phyloP scores from a whole-genome alignment of 352 stramenopile species.

The Phytopythium kandeliae region DNA sequence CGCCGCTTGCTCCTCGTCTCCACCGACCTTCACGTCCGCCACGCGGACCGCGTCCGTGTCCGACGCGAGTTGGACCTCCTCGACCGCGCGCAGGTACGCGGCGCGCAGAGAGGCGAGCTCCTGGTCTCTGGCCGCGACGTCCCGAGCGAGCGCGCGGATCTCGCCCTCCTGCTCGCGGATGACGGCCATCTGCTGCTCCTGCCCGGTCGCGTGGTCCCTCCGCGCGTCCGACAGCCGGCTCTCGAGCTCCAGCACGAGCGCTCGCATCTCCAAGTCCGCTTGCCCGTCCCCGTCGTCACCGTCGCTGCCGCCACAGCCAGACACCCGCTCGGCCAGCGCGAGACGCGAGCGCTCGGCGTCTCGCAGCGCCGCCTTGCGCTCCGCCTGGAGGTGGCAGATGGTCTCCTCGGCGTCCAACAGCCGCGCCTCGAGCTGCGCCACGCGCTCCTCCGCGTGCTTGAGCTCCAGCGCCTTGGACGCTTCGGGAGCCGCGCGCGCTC shows the following conservation, averaged over 20 bases:
- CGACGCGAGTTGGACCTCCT: constrained; percentile 6
- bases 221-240: constrained; percentile 24
- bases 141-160: constrained; percentile 23
- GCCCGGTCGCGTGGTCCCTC: constrained; percentile 29
- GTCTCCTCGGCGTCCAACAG: constrained; percentile 66
- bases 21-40: not conserved
- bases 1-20: constrained; percentile 1
- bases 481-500: not conserved
- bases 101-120: constrained; percentile 21
- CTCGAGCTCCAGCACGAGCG: constrained; percentile 35
- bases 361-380: constrained; percentile 53
- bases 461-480: constrained; percentile 26
- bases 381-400: constrained; percentile 68
- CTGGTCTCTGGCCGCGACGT: constrained; percentile 19
- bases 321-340: constrained; percentile 3
- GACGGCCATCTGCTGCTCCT: constrained; percentile 48
- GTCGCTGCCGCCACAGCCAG: too few species aligned
- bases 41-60: constrained; percentile 1
- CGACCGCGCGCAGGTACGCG: constrained; percentile 5
- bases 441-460: constrained; percentile 44
- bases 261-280: constrained; percentile 10
- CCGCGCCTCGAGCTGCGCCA: constrained; percentile 38
- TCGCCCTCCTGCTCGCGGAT: constrained; percentile 61
- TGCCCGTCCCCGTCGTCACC: constrained; percentile 7
- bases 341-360: constrained; percentile 47